Conservation (phyloP, 1,284 basidiomycete species). For the Leccinum subrobustum region DNA sequence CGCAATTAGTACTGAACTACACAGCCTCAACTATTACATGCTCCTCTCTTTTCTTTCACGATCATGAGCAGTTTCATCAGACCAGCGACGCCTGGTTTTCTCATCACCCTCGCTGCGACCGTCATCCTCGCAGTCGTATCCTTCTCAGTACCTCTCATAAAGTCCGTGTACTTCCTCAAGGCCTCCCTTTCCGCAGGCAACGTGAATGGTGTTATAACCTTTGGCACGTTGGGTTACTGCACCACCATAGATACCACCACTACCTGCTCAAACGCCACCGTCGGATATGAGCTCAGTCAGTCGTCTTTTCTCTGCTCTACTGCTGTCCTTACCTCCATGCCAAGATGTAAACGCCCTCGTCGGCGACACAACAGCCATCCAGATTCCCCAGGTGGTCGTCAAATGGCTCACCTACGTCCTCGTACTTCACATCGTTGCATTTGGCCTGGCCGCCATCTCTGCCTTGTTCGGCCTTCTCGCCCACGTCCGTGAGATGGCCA, state of each 20-base stretch:
- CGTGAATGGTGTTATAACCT: slow-evolving; percentile 62
- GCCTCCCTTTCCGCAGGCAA: slow-evolving; percentile 56
- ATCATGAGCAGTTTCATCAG: slow-evolving; percentile 66
- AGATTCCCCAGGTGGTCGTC: slow-evolving; percentile 77
- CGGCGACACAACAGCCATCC: slow-evolving; percentile 54
- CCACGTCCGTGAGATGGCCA: slow-evolving; percentile 81
- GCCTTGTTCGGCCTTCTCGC: slow-evolving; percentile 80
- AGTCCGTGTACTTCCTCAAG: slow-evolving; percentile 81
- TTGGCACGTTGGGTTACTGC: slow-evolving; percentile 88
- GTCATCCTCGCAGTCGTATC: slow-evolving; percentile 77
- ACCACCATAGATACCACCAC: slow-evolving; percentile 50
- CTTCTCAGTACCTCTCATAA: slow-evolving; percentile 85
- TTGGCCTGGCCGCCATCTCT: slow-evolving; percentile 67
- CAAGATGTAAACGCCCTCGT: slow-evolving; percentile 80
- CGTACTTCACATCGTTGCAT: slow-evolving; percentile 83
- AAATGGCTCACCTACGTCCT: slow-evolving; percentile 91
- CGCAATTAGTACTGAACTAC: neutral
- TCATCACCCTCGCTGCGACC: slow-evolving; percentile 75
- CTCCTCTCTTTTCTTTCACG: neutral
- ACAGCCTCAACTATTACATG: slow-evolving; percentile 19
- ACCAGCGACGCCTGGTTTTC: slow-evolving; percentile 82
- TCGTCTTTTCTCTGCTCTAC: slow-evolving; percentile 11
- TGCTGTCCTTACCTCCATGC: slow-evolving; percentile 13
- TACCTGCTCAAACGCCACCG: slow-evolving; percentile 73
- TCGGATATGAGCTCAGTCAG: slow-evolving; percentile 85